Evolutionary conservation across 257 asterid species (phyloP).

Genomic region (Linderniella brevidens): DNA sequence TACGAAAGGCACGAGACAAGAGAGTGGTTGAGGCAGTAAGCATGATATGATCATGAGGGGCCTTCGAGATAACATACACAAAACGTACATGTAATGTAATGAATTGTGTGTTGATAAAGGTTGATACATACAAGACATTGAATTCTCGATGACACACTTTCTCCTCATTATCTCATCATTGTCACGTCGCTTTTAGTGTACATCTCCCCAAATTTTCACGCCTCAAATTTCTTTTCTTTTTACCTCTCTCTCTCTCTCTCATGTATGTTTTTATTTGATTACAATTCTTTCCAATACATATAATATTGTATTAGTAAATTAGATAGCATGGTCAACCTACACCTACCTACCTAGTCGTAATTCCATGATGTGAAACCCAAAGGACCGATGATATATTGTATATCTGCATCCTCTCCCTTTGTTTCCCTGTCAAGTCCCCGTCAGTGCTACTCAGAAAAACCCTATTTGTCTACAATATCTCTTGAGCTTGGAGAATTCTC

Average conservation of each 20-base stretch:
- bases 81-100: too few species aligned
- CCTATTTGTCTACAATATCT: constrained; percentile 1
- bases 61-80: too few species aligned
- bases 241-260: neutral
- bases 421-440: constrained; percentile 18
- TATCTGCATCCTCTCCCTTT: constrained; percentile 14
- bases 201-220: constrained; percentile 17
- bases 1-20: constrained; percentile 11
- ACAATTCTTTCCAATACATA: neutral
- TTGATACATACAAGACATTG: constrained; percentile 5
- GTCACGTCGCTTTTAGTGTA: constrained; percentile 23
- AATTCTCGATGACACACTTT: constrained; percentile 11
- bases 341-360: neutral
- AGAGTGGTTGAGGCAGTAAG: too few species aligned
- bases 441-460: constrained; percentile 5
- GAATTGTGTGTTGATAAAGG: neutral
- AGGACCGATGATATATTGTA: constrained; percentile 9
- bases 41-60: too few species aligned
- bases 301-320: too few species aligned
- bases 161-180: constrained; percentile 21
- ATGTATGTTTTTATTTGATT: neutral
- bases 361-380: constrained; percentile 4
- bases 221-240: neutral
- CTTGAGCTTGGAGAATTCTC: constrained; percentile 3
- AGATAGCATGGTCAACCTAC: neutral